Conservation (phyloP, 1,284 basidiomycete genomes). For the Leccinum cinnamomeum region DNA sequence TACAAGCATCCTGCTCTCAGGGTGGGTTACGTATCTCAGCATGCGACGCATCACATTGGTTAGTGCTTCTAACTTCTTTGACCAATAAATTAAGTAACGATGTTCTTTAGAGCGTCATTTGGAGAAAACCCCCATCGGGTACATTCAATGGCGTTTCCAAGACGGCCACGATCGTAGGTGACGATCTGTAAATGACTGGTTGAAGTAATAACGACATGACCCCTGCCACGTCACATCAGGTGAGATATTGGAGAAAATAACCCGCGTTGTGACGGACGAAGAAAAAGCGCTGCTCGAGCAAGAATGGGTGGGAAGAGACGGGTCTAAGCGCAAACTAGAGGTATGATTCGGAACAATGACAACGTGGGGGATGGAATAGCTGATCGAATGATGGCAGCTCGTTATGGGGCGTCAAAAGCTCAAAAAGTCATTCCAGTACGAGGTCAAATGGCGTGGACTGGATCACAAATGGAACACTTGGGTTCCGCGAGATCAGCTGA, state of each 20-base stretch:
- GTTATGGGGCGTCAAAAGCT: slow-evolving; percentile 97
- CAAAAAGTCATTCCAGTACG: slow-evolving; percentile 95
- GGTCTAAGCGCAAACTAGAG: slow-evolving; percentile 89
- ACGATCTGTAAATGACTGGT: slow-evolving; percentile 14
- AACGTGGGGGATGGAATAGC: slow-evolving; percentile 6
- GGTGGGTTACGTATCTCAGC: slow-evolving; percentile 97
- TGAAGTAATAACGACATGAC: slow-evolving; percentile 15
- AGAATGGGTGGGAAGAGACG: slow-evolving; percentile 91
- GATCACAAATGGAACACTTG: slow-evolving; percentile 94
- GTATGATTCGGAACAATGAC: slow-evolving; percentile 41
- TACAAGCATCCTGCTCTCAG: slow-evolving; percentile 96
- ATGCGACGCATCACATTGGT: slow-evolving; percentile 95
- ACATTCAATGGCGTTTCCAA: slow-evolving; percentile 99
- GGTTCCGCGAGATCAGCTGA: slow-evolving; percentile 88
- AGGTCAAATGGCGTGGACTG: slow-evolving; percentile 95
- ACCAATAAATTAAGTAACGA: slow-evolving; percentile 20
- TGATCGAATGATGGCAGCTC: slow-evolving; percentile 45
- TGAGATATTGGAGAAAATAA: slow-evolving; percentile 90
- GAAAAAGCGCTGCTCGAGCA: slow-evolving; percentile 82
- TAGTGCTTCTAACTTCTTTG: slow-evolving; percentile 23
- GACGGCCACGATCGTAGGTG: slow-evolving; percentile 93
- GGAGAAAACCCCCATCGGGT: slow-evolving; percentile 93
- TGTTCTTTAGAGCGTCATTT: slow-evolving; percentile 74
- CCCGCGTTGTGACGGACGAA: slow-evolving; percentile 87
- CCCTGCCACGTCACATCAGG: slow-evolving; percentile 42